Evolutionary conservation across 768 basidiomycete species (phyloP).

Genomic region (Tubosaeta sp.): DNA sequence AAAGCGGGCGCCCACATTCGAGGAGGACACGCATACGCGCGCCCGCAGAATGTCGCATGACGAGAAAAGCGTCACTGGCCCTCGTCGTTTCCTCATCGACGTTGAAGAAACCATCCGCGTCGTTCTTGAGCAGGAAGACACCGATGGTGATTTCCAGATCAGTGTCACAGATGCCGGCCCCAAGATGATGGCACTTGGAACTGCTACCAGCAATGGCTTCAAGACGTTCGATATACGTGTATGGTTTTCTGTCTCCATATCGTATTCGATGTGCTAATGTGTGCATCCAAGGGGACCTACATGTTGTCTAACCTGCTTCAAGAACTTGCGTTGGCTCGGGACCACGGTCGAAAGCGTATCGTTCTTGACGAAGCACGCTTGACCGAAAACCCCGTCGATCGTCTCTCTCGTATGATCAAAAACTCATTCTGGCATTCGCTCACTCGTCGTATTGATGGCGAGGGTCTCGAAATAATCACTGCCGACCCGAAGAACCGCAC

Average conservation of each 20-base stretch:
- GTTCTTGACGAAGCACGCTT: constrained; percentile 98
- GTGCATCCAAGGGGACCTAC: constrained; percentile 76
- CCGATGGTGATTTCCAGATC: constrained; percentile 95
- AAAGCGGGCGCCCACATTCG: constrained; percentile 65
- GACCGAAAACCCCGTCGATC: constrained; percentile 95
- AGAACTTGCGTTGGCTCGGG: constrained; percentile 93
- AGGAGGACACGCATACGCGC: constrained; percentile 70
- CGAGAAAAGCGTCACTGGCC: constrained; percentile 75
- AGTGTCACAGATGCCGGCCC: constrained; percentile 95
- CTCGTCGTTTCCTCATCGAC: constrained; percentile 91
- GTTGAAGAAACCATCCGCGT: constrained; percentile 98
- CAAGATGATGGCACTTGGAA: constrained; percentile 93
- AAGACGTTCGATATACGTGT: constrained; percentile 96
- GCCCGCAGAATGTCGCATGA: constrained; percentile 88
- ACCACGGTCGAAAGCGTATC: constrained; percentile 92
- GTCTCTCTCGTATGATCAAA: constrained; percentile 95
- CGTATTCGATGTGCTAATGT: constrained; percentile 7
- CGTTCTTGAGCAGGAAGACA: constrained; percentile 96
- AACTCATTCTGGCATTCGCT: constrained; percentile 98
- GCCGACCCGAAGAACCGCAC: constrained; percentile 98
- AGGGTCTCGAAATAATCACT: constrained; percentile 95
- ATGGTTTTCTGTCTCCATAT: constrained; percentile 21
- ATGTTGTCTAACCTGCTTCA: constrained; percentile 99
- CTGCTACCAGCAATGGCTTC: constrained; percentile 96
- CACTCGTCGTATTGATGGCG: constrained; percentile 94